Evolutionary conservation across 805 yeast species (phyloP).

Genomic region (Monosporozyma aerobia): DNA sequence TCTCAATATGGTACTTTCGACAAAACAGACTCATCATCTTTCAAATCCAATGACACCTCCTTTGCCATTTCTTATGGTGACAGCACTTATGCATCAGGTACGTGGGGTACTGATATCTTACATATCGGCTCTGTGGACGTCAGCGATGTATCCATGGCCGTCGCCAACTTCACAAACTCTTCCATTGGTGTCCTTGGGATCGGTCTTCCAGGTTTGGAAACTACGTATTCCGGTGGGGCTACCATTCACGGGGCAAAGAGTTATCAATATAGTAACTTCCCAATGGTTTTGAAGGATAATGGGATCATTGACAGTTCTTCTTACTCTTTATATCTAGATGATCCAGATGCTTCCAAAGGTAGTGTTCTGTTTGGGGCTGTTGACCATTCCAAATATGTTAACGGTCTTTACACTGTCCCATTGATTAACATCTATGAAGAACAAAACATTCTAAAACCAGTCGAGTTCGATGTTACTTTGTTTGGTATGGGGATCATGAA

Average conservation of each 20-base stretch:
- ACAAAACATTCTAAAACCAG: constrained; percentile 10
- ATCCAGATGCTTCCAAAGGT: constrained; percentile 34
- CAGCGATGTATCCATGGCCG: constrained; percentile 20
- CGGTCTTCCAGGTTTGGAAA: constrained; percentile 51
- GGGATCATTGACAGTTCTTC: constrained; percentile 36
- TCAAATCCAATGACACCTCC: constrained; percentile 24
- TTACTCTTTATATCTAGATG: constrained; percentile 40
- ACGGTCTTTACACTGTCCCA: constrained; percentile 28
- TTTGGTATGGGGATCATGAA: constrained; percentile 24
- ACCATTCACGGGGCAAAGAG: not conserved
- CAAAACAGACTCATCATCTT: constrained; percentile 27
- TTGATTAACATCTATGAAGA: constrained; percentile 14
- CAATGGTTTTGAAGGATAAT: constrained; percentile 9
- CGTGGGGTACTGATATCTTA: constrained; percentile 38
- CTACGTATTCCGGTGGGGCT: constrained; percentile 35
- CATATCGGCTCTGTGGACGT: constrained; percentile 45
- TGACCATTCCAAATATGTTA: constrained; percentile 32
- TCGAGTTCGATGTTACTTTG: constrained; percentile 28
- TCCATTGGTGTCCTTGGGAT: constrained; percentile 41
- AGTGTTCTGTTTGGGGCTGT: constrained; percentile 35
- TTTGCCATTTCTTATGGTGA: constrained; percentile 45
- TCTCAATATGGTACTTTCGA: constrained; percentile 33
- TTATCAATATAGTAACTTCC: constrained; percentile 12
- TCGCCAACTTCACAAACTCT: constrained; percentile 27
- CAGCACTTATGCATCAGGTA: constrained; percentile 38